Evolutionary conservation across 1,139 yeast species (phyloP), one percentile per base, ranked within the genome.

Genomic region (Suhomyces bribrorum): DNA sequence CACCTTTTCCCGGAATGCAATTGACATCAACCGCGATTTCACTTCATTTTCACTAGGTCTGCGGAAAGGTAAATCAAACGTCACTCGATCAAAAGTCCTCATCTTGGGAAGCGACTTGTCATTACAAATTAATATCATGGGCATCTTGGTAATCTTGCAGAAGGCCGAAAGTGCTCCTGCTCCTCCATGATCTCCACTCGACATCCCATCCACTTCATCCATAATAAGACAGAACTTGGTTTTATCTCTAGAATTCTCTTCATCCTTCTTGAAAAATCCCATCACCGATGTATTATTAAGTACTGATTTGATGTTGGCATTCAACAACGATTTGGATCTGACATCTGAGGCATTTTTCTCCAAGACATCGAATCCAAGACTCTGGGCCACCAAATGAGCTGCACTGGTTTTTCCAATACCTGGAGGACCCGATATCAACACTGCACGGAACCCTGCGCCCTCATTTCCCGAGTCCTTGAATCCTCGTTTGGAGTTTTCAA

Each of bases 201-300:
- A 87, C 98, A 94, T 92, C 50, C 99, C 99, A 61, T 94, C 99
- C 23, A 94, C 98, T 65, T 94, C 99, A 64, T 94, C 99, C 97
- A 94, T 89, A 47, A 94, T 85, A 36, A 92, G 74, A 37, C 90
- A 89, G 50, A 90, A 81, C 41, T 59, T 67, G 20, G 45, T 45
- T 31, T 57, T 56, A 40, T 78, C 80, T 43, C 76, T 73, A 35
- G 45, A 46, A 20, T 29, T 17, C 5, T 33, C 31, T 12, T 31
- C 31, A 13, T 43, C 44, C 24, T 66, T 59, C 44, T 70, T 69
- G 64, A 87, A 83, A 54, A 69, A 88, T 0, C 96, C 96, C 41
- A 79, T 79, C 16, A 92, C 83, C 0, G 97, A 88, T 8, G 90
- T 83, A 54, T 89, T 92, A 55, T 78, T 81, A 43, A 90, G 69